A percentile compares a stretch with the other conserved stretches of the same genome.
Evolutionary conservation across 108 stramenopile genomes (phyloP).

Genomic region (Nitzschia sp.): DNA sequence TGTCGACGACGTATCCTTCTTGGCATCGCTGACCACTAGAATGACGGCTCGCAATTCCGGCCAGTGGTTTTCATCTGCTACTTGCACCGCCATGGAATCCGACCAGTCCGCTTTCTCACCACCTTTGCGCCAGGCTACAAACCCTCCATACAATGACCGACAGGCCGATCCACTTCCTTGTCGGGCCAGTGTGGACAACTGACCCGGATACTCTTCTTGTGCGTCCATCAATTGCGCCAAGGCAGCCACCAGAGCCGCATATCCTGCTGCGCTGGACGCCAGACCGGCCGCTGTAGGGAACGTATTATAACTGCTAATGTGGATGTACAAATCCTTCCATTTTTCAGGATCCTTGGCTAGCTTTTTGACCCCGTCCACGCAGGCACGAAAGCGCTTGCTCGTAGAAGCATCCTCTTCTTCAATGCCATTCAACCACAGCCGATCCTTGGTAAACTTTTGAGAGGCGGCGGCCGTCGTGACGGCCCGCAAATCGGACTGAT

Average conservation of each 20-base stretch:
- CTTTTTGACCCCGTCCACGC: slow-evolving; percentile 69
- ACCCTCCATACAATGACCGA: slow-evolving; percentile 95
- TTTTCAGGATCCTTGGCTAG: slow-evolving; percentile 67
- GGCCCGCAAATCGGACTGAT: slow-evolving; percentile 91
- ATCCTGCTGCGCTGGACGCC: slow-evolving; percentile 93
- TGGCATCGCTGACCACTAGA: slow-evolving; percentile 89
- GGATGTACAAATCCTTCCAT: slow-evolving; percentile 73
- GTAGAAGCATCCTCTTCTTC: slow-evolving; percentile 63
- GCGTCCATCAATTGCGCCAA: slow-evolving; percentile 81
- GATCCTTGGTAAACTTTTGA: slow-evolving; percentile 69
- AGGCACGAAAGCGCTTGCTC: slow-evolving; percentile 75
- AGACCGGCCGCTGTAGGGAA: slow-evolving; percentile 98
- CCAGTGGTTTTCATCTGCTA: slow-evolving; percentile 93
- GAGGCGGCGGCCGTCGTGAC: slow-evolving; percentile 92
- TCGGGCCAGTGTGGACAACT: slow-evolving; percentile 93
- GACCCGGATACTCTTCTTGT: slow-evolving; percentile 74
- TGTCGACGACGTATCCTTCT: slow-evolving; percentile 97
- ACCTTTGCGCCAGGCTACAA: slow-evolving; percentile 94
- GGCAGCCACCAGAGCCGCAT: slow-evolving; percentile 92
- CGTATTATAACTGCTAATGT: slow-evolving; percentile 91
- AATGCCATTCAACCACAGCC: slow-evolving; percentile 95
- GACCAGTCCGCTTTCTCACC: slow-evolving; percentile 48
- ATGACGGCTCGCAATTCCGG: slow-evolving; percentile 94
- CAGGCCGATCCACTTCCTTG: slow-evolving; percentile 95
- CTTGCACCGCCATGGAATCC: slow-evolving; percentile 92